These are phyloP conservation scores for Saccharomycopsis javanensis DNA, from an alignment of 805 yeast species.

Conservation along the genomic window DNA sequence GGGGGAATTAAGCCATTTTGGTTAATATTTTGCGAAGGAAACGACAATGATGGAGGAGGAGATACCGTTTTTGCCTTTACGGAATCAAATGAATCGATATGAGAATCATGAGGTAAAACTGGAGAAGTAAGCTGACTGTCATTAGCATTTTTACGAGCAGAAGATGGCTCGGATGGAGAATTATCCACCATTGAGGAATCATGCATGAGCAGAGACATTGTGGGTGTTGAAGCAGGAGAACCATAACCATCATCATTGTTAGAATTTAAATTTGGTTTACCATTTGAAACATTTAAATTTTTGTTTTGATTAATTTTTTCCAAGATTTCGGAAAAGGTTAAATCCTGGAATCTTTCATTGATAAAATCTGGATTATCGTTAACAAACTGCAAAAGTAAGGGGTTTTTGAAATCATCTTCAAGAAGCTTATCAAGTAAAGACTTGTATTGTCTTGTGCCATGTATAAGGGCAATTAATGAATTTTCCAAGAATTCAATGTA, in stretches of 20 bases:
- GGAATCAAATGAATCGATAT: neutral
- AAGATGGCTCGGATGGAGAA: neutral
- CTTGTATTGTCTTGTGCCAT: neutral
- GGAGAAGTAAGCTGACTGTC: neutral
- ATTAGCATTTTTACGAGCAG: neutral
- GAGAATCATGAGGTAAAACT: neutral
- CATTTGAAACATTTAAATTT: constrained; percentile 5
- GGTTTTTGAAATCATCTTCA: neutral
- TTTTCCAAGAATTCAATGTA: constrained; percentile 79
- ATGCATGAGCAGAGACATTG: neutral
- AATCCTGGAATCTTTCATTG: constrained; percentile 6
- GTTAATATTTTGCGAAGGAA: neutral
- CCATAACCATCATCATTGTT: neutral
- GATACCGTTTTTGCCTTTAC: neutral
- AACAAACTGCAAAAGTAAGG: neutral
- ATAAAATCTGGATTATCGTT: neutral
- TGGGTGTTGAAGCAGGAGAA: neutral
- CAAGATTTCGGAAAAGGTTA: constrained; percentile 2
- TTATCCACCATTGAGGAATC: neutral
- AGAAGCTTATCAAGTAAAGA: neutral
- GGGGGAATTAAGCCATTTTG: neutral
- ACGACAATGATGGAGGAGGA: neutral
- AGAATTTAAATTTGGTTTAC: neutral
- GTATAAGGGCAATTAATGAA: constrained; percentile 9
- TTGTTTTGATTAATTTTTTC: constrained; percentile 14